Base-by-base conservation (phyloP, 192 early-diverging fungal species). In the Rhizophagus sp. region DNA sequence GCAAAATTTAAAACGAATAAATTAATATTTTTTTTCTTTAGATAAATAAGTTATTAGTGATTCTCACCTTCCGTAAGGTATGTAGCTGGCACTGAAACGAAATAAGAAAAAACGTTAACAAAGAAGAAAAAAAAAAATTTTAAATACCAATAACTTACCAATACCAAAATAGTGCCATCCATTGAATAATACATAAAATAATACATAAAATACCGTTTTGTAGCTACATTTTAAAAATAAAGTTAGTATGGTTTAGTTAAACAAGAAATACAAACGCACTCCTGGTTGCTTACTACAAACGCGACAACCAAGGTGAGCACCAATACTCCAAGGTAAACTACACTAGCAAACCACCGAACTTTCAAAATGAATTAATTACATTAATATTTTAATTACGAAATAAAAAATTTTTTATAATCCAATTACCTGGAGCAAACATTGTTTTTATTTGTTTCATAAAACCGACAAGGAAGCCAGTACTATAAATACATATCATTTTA, bases 401-500 rank as follows among this genome's bases (percentile, higher is more conserved):
- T 11, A 17, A 47, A 27, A 30, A 25, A 47, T 25, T 68, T 30
- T 30, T 30, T 30, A 1, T 49, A 36, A 2, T 36, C 3, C 39
- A 41, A 67, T 39, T 52, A 88, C 88, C 88, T 30, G 93, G 92
- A 19, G 89, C 89, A 62, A 94, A 91, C 84, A 93, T 92, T 79
- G 96, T 95, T 87, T 93, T 95, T 61, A 98, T 65, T 86, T 98
- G 97, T 80, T 92, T 90, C 72, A 83, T 86, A 80, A 95, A 94
- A 50, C 96, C 96, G 41, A 97, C 89, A 62, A 99, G 84, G 85
- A 99, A 99, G 27, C 94, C 93, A 71, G 94, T 97, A 63, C 94
- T 92, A 72, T 19, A 73, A 69, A 52, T 12, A 47, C 0, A 41
- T 12, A 12, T 47, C 44, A 3, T 76, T 69, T 61, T 52, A 41